Evolutionary conservation across 2,329 filamentous ascomycete species (phyloP), one percentile per base, ranked within the genome.

Genomic region (Alternaria infectoria): DNA sequence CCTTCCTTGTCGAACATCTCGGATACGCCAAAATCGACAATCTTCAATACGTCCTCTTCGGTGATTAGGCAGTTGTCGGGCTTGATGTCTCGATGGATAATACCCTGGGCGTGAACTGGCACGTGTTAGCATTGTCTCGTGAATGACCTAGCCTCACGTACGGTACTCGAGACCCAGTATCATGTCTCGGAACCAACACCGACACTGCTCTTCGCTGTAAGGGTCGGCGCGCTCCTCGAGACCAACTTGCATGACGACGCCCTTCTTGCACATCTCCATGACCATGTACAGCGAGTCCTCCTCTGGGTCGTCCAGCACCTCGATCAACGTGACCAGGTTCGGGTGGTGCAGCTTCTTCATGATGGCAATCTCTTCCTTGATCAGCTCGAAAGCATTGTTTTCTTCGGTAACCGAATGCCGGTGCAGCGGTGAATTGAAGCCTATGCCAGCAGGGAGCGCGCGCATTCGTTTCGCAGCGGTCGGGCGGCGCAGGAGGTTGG

Each of bases 271-370:
- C 93, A 97, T 97, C 79, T 99, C 96, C 79, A 99, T 87, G 21
- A 99, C 96, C 93, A 99, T 98, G 82, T 97, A 99, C 12, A 99
- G 83, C 4, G 94, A 97, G 79, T 99, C 96, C 76, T 97, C 93
- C 51, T 95, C 90, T 0, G 96, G 95, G 76, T 98, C 96, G 77
- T 98, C 96, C 55, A 99, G 84, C 4, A 99, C 96, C 81, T 99
- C 96, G 69, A 97, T 93, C 54, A 99, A 83, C 49, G 91, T 90
- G 13, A 98, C 95, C n/a, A 99, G 84, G 75, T 98, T 99, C 26
- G 90, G 91, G 76, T 99, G 96, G 75, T 97, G 90, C 50, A 98
- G 86, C 82, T 98, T 98, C 85, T 98, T 99, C 94, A 99, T 98
- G 77, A 98, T 96, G 62, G 96, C 96, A 73, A 98, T 96, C 80